Evolutionary conservation across 1,284 basidiomycete genomes (phyloP).

Genomic region (Leccinum pachyderme): DNA sequence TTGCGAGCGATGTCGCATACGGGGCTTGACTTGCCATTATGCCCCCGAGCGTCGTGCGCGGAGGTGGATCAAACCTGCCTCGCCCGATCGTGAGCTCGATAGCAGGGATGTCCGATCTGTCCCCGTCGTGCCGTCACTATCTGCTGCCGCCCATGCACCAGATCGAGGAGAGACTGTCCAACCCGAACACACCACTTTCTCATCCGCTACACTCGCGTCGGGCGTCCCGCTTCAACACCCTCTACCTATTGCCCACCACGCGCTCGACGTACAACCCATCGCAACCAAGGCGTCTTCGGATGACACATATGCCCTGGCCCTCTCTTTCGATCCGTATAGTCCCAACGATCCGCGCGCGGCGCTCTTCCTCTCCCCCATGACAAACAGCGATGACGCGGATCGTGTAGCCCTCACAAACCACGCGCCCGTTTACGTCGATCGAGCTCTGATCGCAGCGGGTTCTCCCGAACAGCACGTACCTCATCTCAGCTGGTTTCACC

Average conservation of each 20-base stretch:
- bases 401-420: not conserved
- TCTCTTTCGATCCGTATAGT: conserved; percentile 1
- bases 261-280: not conserved
- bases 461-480: not conserved
- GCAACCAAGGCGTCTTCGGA: not conserved
- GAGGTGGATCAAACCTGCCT: conserved; percentile 51
- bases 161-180: not conserved
- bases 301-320: not conserved
- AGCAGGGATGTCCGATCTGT: not conserved
- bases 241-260: not conserved
- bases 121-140: not conserved
- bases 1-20: conserved; percentile 51
- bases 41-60: conserved; percentile 61
- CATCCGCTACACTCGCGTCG: not conserved
- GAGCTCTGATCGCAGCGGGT: not conserved
- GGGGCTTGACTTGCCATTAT: conserved; percentile 54
- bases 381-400: not conserved
- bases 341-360: not conserved
- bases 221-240: not conserved
- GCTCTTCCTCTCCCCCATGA: not conserved
- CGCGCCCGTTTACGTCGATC: not conserved
- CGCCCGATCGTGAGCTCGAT: not conserved
- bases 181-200: not conserved
- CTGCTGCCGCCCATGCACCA: too few relatives aligned
- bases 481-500: not conserved